A percentile compares a stretch with the other conserved stretches of the same genome.
Evolutionary conservation across 495 filamentous ascomycete species (phyloP).

Genomic region (Daldinia grandis): DNA sequence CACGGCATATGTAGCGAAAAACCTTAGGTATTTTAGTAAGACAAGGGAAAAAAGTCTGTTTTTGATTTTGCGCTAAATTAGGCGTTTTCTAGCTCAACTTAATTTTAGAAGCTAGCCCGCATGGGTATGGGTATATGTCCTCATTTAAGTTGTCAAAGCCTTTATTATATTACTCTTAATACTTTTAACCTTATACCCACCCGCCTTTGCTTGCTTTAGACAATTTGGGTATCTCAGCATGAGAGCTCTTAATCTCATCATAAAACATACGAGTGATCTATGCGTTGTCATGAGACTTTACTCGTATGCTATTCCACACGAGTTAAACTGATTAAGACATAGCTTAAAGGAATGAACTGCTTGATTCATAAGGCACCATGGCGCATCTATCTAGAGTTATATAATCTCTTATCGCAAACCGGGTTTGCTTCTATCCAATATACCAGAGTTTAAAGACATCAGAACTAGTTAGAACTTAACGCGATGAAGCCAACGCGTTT

Average conservation of each 20-base stretch:
- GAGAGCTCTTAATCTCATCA: not conserved
- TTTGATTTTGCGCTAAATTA: constrained; percentile 17
- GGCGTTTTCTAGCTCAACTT: constrained; percentile 10
- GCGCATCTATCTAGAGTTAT: not conserved
- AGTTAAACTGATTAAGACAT: not conserved
- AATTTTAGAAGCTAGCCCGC: constrained; percentile 4
- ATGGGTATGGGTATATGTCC: constrained; percentile 2
- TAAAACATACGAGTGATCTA: not conserved
- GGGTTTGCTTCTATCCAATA: no score
- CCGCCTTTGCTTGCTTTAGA: not conserved
- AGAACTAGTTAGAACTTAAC: no score
- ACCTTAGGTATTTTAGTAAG: constrained; percentile 3
- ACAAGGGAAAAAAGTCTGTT: constrained; percentile 22
- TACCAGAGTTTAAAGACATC: no score
- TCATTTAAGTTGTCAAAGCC: constrained; percentile 7
- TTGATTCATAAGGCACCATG: not conserved
- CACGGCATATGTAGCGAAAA: not conserved
- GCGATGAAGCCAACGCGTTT: no score
- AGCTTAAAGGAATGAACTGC: not conserved
- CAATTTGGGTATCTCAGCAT: not conserved
- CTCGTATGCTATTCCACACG: not conserved
- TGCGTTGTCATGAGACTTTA: not conserved
- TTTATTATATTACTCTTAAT: not conserved
- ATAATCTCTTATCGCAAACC: no score
- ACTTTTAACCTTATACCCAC: no score